These are phyloP conservation scores for Paramecium caudatum DNA, from an alignment of 73 alveolate genomes.

Conservation along the genomic window DNA sequence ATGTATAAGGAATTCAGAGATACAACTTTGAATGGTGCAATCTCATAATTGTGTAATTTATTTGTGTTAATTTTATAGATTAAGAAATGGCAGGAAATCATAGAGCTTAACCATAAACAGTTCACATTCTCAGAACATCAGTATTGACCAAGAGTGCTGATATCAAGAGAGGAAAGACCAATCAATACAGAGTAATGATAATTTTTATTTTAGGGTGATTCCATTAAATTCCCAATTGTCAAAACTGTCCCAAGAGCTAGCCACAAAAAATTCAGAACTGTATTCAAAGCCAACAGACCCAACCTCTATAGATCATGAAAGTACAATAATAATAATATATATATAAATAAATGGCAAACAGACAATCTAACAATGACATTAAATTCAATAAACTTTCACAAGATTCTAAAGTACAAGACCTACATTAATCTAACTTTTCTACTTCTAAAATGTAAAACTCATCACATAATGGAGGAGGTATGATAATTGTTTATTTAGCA, in stretches of 20 bases:
- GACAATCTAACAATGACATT: conserved; percentile 47
- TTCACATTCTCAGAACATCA: conserved; percentile 89
- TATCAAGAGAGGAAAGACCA: conserved; percentile 57
- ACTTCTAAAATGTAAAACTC: not conserved
- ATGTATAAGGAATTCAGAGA: conserved; percentile 97
- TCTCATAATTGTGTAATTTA: conserved; percentile 84
- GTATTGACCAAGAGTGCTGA: conserved; percentile 15
- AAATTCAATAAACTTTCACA: conserved; percentile 25
- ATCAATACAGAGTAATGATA: conserved; percentile 22
- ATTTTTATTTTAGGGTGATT: conserved; percentile 61
- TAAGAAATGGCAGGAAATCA: conserved; percentile 96
- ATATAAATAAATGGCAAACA: conserved; percentile 51
- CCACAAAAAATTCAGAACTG: conserved; percentile 73
- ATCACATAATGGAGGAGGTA: conserved; percentile 45
- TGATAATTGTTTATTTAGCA: not conserved
- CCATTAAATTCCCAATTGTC: conserved; percentile 77
- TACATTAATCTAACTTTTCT: conserved; percentile 17
- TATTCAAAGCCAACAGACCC: conserved; percentile 77
- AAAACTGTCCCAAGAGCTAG: conserved; percentile 75
- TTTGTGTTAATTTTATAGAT: conserved; percentile 53
- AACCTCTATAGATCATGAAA: conserved; percentile 69
- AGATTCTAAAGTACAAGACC: conserved; percentile 14
- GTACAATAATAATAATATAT: conserved; percentile 45
- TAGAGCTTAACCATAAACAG: conserved; percentile 92
- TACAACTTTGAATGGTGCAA: conserved; percentile 91